Evolutionary conservation across 2,329 filamentous ascomycete genomes (phyloP).

Genomic region (Teratosphaeria viscida): DNA sequence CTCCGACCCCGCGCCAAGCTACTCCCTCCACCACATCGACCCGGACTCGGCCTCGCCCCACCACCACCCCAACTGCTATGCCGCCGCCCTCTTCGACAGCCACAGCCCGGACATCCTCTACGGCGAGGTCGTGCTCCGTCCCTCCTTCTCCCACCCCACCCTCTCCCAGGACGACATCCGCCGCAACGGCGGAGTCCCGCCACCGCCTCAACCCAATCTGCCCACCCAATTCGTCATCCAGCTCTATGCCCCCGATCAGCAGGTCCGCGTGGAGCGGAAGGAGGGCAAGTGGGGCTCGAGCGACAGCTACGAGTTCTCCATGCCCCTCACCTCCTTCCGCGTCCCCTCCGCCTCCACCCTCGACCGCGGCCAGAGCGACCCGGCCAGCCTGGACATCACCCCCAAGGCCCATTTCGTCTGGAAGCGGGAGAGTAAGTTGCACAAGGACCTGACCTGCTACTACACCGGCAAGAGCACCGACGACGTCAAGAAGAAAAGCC

Average conservation of each 20-base stretch:
- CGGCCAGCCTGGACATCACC: constrained; percentile 39
- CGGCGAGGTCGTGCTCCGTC: constrained; percentile 73
- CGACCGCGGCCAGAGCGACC: constrained; percentile 60
- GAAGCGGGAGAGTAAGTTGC: constrained; percentile 77
- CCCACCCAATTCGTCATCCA: constrained; percentile 74
- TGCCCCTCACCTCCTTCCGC: constrained; percentile 77
- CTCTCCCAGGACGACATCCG: constrained; percentile 65
- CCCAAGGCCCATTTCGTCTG: constrained; percentile 78
- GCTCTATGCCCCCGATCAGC: constrained; percentile 88
- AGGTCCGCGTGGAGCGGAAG: constrained; percentile 59
- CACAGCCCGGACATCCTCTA: constrained; percentile 72
- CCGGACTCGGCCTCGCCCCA: constrained; percentile 49
- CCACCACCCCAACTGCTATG: constrained; percentile 68
- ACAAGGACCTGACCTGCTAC: constrained; percentile 81
- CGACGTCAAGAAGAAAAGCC: constrained; percentile 54
- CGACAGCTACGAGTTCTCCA: constrained; percentile 81
- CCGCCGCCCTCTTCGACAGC: constrained; percentile 73
- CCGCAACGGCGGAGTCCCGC: constrained; percentile 53
- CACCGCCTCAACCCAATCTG: constrained; percentile 58
- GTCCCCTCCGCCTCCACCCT: constrained; percentile 67
- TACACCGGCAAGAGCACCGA: constrained; percentile 67
- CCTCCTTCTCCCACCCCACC: constrained; percentile 75
- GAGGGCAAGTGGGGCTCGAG: constrained; percentile 70
- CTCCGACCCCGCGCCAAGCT: constrained; percentile 67
- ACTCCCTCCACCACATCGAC: constrained; percentile 67